Conservation (phyloP, 805 yeast genomes). For the Ogataea siamensis region DNA sequence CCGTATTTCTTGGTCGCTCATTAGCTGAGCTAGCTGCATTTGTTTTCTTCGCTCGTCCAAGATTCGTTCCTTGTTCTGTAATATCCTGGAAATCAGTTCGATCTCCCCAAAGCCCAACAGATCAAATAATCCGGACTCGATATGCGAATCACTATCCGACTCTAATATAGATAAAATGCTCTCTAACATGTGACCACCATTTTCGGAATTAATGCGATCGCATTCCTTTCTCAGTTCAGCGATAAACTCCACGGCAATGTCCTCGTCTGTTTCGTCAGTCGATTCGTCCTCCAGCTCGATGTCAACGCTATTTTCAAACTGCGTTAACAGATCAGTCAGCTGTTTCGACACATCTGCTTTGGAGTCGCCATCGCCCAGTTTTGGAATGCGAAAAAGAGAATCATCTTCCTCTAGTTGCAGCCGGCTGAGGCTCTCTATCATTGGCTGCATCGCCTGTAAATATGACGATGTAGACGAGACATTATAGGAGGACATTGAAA, state of each 20-base stretch:
- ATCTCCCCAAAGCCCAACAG: constrained; percentile 83
- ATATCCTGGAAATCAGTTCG: constrained; percentile 66
- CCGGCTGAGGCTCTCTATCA: constrained; percentile 48
- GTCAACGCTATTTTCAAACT: constrained; percentile 28
- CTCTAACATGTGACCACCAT: constrained; percentile 19
- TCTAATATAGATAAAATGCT: constrained; percentile 34
- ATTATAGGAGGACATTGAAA: constrained; percentile 48
- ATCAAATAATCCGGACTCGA: constrained; percentile 75
- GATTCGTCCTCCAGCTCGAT: constrained; percentile 21
- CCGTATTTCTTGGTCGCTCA: constrained; percentile 56
- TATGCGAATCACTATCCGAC: constrained; percentile 45
- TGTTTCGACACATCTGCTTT: constrained; percentile 28
- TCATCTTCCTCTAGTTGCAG: constrained; percentile 31
- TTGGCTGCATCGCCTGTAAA: constrained; percentile 74
- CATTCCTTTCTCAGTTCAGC: constrained; percentile 25
- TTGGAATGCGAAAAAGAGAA: constrained; percentile 26
- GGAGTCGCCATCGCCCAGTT: constrained; percentile 33
- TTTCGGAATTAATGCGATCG: constrained; percentile 26
- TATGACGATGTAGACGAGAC: constrained; percentile 70
- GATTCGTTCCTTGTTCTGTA: constrained; percentile 43
- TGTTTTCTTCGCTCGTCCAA: constrained; percentile 23
- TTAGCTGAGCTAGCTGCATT: constrained; percentile 25
- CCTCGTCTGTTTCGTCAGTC: constrained; percentile 7
- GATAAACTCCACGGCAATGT: constrained; percentile 14
- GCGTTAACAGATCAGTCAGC: constrained; percentile 27